phyloP scores from a whole-genome alignment of 108 stramenopile genomes.

The Skeletonema costatum region DNA sequence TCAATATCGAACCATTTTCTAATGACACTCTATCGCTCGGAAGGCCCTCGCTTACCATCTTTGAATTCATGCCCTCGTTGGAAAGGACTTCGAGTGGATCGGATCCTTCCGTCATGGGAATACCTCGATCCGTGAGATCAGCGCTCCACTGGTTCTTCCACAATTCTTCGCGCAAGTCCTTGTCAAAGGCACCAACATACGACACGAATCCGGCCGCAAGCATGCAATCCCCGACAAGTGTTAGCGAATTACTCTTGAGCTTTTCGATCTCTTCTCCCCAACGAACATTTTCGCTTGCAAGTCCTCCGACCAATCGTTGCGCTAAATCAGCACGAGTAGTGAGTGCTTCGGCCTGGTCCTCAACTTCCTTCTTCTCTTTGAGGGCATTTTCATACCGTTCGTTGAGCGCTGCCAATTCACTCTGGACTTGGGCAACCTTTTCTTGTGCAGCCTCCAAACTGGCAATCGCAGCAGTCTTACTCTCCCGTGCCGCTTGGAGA shows the following conservation, averaged over 20 bases:
- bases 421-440: slow-evolving; percentile 62
- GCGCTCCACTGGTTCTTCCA: slow-evolving; percentile 78
- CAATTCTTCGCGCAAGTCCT: slow-evolving; percentile 69
- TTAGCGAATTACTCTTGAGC: slow-evolving; percentile 62
- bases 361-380: slow-evolving; percentile 81
- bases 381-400: slow-evolving; percentile 70
- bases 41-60: slow-evolving; percentile 89
- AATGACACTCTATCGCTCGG: slow-evolving; percentile 89
- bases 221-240: slow-evolving; percentile 90
- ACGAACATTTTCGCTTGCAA: slow-evolving; percentile 86
- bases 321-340: slow-evolving; percentile 74
- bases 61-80: slow-evolving; percentile 76
- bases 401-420: slow-evolving; percentile 49
- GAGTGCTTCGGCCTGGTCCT: slow-evolving; percentile 78
- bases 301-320: slow-evolving; percentile 83
- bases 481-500: slow-evolving; percentile 73
- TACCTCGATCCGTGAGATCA: slow-evolving; percentile 67
- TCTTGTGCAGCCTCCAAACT: slow-evolving; percentile 72
- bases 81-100: slow-evolving; percentile 85
- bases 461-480: slow-evolving; percentile 72
- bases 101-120: slow-evolving; percentile 78
- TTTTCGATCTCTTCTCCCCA: slow-evolving; percentile 86
- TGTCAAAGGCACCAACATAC: slow-evolving; percentile 93
- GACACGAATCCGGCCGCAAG: slow-evolving; percentile 90
- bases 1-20: slow-evolving; percentile 91